Evolutionary conservation across 345 rosid species (phyloP), one percentile per base, ranked within the genome.

Genomic region (Gossypium herbaceum): DNA sequence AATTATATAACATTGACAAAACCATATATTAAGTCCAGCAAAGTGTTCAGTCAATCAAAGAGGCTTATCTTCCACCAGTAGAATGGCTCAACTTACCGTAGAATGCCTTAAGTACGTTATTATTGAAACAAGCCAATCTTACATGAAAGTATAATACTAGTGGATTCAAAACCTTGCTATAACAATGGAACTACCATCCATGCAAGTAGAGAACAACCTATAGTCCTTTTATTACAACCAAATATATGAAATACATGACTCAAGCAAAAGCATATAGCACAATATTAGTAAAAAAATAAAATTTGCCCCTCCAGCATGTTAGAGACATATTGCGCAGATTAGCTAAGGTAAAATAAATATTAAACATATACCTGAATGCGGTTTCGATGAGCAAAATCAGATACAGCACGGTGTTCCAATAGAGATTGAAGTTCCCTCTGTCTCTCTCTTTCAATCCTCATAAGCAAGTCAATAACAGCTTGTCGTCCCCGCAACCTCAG

Each of bases 351-450:
- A 48, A 68, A 22, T 24, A 48, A 68, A 68, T 48, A 48, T 24
- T 3, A 8, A 24, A 22, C 20, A 13, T 43, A 6, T 17, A 96
- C 98, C 98, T 96, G 99, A 83, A 96, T 90, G 78, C 98, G 92
- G 73, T 88, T 93, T 51, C 99, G 99, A 79, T 96, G 98, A 79
- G 99, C 97, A 81, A 96, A 96, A 85, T 92, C 98, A 55, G 98
- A 93, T 71, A 93, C 99, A 74, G 98, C 95, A 17, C 97, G 93
- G 81, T 93, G 98, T 84, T 93, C 98, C 85, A 86, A 78, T 85
- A 96, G 80, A 64, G 88, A 90, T 85, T 93, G 88, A 77, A 96
- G 92, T 81, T 96, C 98, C 78, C 87, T 76, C 48, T 90, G 98
- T 77, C 99, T 88, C 79, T 96, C 98, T 78, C 98, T 81, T 80